phyloP scores from a whole-genome alignment of 768 basidiomycete genomes.

The Trametes meyenii region DNA sequence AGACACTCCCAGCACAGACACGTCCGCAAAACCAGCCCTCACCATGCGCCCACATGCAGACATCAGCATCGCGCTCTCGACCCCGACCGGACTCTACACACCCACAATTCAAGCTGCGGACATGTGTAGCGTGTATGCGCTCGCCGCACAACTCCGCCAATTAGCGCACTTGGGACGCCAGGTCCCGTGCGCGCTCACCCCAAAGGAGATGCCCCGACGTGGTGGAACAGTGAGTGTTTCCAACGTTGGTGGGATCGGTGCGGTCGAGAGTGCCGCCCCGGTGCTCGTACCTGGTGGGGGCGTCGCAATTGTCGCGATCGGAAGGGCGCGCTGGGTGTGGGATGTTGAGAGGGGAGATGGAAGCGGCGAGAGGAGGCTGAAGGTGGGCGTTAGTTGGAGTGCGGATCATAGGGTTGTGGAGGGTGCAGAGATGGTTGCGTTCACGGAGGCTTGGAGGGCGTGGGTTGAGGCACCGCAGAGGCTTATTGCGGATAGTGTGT shows the following conservation, averaged over 20 bases:
- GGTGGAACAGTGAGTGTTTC: conserved; percentile 82
- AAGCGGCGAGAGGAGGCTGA: conserved; percentile 54
- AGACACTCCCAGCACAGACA: conserved; percentile 18
- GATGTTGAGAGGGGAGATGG: conserved; percentile 58
- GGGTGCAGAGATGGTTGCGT: conserved; percentile 86
- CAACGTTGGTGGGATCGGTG: conserved; percentile 82
- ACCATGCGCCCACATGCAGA: conserved; percentile 76
- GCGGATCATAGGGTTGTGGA: conserved; percentile 89
- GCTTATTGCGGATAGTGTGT: conserved; percentile 55
- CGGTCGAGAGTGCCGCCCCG: conserved; percentile 69
- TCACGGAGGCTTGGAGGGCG: conserved; percentile 82
- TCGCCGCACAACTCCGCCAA: conserved; percentile 63
- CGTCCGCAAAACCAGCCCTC: conserved; percentile 57
- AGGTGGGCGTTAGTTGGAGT: conserved; percentile 75
- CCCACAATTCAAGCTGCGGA: conserved; percentile 67
- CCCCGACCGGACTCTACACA: conserved; percentile 82
- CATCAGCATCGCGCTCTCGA: conserved; percentile 76
- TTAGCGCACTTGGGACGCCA: conserved; percentile 69
- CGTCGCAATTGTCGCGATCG: conserved; percentile 82
- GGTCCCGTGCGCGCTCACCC: conserved; percentile 63
- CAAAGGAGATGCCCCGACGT: conserved; percentile 69
- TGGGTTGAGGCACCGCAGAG: conserved; percentile 79
- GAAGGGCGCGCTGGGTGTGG: conserved; percentile 77
- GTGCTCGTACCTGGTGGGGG: conserved; percentile 83
- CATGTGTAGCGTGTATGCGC: conserved; percentile 55